Base-by-base conservation (phyloP, 2,329 filamentous ascomycete genomes). In the Neofusicoccum parvum region DNA sequence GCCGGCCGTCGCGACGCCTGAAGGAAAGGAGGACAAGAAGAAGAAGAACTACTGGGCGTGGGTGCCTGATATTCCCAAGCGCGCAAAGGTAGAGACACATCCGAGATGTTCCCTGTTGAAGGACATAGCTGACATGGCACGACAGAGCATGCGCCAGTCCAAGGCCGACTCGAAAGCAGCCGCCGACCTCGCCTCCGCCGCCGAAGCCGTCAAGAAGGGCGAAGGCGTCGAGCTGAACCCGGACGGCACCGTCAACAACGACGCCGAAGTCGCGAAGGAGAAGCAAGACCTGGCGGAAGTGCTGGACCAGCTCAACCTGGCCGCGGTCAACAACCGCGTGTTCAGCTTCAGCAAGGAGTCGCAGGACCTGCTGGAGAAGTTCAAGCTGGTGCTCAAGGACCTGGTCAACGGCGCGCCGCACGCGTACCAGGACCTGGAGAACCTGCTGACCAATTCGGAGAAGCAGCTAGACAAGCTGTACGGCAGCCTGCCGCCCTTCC, bases 351-450 rank as follows among this genome's bases (percentile, higher is more conserved):
- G 91, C n/a, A 86, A 88, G 66, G 93, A 96, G 71, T 94, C 92
- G 0, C 88, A 92, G 67, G 90, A 92, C 68, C 85, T 97, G 36
- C 86, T 97, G 60, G 86, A 88, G 63, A 88, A 89, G 68, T 99
- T 99, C 83, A 96, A 92, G 1, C 83, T 93, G 65, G 89, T 97
- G 39, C 90, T 99, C 74, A 95, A 94, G 75, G 95, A 99, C 75
- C 86, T 97, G 15, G 87, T 95, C 72, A 94, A 93, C 75, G 95
- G 95, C 68, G 95, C 92, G 1, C 95, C 95, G 3, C 97, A 94
- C 0, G 95, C 95, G 2, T 97, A 96, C 77, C 86, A 90, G 73
- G 95, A 99, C 75, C 88, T 99, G n/a, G 88, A 89, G 71, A 86
- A 84, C 73, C 81, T 90, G 17, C 81, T 90, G 68, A 87, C 82